Evolutionary conservation across 2,329 filamentous ascomycete species (phyloP).

Genomic region (Kalaharituber pfeilii): DNA sequence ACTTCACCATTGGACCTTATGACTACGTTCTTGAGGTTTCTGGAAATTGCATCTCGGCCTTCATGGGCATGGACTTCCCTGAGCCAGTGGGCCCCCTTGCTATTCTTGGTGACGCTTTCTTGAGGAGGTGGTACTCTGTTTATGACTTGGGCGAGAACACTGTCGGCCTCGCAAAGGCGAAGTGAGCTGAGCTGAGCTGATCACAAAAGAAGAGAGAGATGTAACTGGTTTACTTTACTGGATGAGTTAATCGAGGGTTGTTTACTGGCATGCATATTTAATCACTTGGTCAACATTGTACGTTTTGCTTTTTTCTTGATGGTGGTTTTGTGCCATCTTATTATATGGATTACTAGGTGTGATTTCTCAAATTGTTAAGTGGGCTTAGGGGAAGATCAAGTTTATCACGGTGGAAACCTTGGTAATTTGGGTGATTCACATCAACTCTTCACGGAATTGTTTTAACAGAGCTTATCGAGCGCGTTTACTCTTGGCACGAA

Average conservation of each 20-base stretch:
- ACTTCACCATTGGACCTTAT: slow-evolving; percentile 74
- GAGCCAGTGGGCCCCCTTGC: slow-evolving; percentile 50
- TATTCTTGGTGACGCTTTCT: slow-evolving; percentile 78
- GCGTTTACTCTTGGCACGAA: too few species aligned
- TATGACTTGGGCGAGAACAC: slow-evolving; percentile 83
- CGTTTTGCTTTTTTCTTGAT: neutral
- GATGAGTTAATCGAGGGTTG: neutral
- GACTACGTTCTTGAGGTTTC: slow-evolving; percentile 96
- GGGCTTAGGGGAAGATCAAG: too few species aligned
- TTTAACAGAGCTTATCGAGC: too few species aligned
- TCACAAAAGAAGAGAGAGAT: neutral
- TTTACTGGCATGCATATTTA: neutral
- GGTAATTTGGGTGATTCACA: too few species aligned
- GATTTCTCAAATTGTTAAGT: too few species aligned
- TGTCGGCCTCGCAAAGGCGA: slow-evolving; percentile 62
- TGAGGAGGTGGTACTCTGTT: slow-evolving; percentile 82
- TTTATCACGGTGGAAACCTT: too few species aligned
- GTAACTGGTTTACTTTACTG: neutral
- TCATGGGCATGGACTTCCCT: slow-evolving; percentile 84
- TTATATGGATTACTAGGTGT: too few species aligned
- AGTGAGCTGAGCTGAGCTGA: neutral
- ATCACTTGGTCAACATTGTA: neutral
- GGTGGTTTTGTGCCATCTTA: neutral
- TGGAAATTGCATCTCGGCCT: slow-evolving; percentile 89
- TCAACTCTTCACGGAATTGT: too few species aligned